A percentile compares a stretch with the other conserved stretches of the same genome.
Conservation (phyloP, 306 rosid species). For the Bauhinia variegata region DNA sequence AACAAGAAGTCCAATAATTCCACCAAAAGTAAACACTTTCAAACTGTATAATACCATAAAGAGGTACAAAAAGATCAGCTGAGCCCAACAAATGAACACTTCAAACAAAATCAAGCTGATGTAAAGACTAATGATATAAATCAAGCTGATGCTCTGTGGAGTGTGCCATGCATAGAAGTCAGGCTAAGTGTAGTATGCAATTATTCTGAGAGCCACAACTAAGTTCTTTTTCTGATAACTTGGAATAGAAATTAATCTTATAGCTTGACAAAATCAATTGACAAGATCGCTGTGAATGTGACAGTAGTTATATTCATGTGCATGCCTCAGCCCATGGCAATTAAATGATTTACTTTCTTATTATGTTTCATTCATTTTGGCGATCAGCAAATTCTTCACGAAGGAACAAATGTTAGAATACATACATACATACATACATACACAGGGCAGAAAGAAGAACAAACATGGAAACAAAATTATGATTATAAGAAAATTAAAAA, state of each 20-base stretch:
- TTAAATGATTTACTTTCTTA: not conserved
- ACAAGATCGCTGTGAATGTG: too few species aligned
- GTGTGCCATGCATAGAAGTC: not conserved
- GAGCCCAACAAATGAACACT: conserved; percentile 30
- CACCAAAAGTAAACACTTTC: conserved; percentile 66
- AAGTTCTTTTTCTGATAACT: not conserved
- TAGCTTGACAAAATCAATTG: not conserved
- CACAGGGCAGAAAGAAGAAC: not conserved
- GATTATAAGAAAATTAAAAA: not conserved
- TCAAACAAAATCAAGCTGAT: conserved; percentile 19
- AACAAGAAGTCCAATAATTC: conserved; percentile 58
- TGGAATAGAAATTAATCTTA: not conserved
- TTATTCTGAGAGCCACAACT: not conserved
- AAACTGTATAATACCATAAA: conserved; percentile 52
- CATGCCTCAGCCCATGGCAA: not conserved
- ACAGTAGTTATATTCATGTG: not conserved
- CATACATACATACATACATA: not conserved
- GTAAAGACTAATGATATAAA: too few species aligned
- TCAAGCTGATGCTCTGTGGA: not conserved
- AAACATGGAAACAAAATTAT: not conserved
- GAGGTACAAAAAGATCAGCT: conserved; percentile 21
- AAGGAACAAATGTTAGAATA: not conserved
- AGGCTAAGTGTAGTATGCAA: not conserved
- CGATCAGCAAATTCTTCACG: not conserved
- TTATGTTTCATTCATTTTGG: not conserved